Conservation (phyloP, 108 stramenopile species). For the Discostella stelligeroides region DNA sequence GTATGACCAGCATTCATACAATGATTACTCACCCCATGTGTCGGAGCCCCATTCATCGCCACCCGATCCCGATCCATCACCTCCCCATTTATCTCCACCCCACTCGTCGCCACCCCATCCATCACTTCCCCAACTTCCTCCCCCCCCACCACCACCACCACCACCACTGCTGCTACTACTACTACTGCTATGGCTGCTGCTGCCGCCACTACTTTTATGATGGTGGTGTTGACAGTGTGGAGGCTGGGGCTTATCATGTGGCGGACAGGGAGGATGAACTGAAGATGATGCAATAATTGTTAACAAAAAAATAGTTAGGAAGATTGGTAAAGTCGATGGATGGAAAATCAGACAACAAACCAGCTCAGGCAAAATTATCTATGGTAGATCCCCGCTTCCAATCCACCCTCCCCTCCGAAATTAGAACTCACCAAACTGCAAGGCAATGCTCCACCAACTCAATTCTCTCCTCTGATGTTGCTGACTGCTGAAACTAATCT, state of each 20-base stretch:
- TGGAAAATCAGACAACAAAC: too few species aligned
- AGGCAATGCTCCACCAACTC: constrained; percentile 46
- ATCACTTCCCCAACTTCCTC: constrained; percentile 23
- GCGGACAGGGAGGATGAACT: constrained; percentile 36
- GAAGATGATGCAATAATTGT: neutral
- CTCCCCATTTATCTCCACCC: neutral
- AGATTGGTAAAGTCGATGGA: too few species aligned
- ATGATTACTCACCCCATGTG: too few species aligned
- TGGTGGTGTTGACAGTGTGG: constrained; percentile 21
- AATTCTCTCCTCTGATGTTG: constrained; percentile 28
- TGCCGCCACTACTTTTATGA: neutral
- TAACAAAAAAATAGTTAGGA: too few species aligned
- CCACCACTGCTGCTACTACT: constrained; percentile 1
- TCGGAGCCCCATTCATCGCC: too few species aligned
- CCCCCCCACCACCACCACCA: constrained; percentile 22
- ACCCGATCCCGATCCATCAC: neutral
- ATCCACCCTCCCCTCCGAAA: too few species aligned
- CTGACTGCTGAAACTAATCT: neutral
- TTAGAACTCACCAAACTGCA: constrained; percentile 31
- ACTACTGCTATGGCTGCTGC: neutral
- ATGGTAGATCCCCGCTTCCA: too few species aligned
- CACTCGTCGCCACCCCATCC: constrained; percentile 14
- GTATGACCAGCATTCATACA: too few species aligned
- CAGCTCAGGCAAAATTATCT: too few species aligned
- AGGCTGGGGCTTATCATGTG: constrained; percentile 17